phyloP scores from a whole-genome alignment of 208 protist genomes.

The Trypanosoma lewisi region DNA sequence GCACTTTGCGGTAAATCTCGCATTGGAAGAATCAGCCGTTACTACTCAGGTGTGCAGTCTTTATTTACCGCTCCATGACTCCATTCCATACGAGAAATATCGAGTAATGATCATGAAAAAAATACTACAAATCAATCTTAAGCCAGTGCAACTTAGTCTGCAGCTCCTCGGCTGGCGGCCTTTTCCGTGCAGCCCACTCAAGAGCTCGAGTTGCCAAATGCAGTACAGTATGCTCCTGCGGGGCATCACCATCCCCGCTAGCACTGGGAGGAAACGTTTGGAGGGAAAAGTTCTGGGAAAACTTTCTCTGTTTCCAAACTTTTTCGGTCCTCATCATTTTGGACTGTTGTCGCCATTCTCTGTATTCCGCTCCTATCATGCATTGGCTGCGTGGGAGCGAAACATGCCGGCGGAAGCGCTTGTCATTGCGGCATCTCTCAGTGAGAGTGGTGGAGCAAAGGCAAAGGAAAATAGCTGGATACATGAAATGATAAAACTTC shows the following conservation, averaged over 20 bases:
- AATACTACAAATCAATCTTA: slow-evolving; percentile 21
- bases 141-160: slow-evolving; percentile 24
- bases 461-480: slow-evolving; percentile 22
- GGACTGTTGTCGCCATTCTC: slow-evolving; percentile 28
- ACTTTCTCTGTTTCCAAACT: slow-evolving; percentile 59
- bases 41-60: slow-evolving; percentile 58
- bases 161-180: slow-evolving; percentile 40
- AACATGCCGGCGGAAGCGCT: slow-evolving; percentile 49
- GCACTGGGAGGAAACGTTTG: slow-evolving; percentile 25
- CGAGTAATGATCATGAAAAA: slow-evolving; percentile 5
- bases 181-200: slow-evolving; percentile 20
- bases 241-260: slow-evolving; percentile 38
- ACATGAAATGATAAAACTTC: slow-evolving; percentile 24
- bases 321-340: slow-evolving; percentile 67
- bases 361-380: slow-evolving; percentile 68
- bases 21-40: slow-evolving; percentile 37
- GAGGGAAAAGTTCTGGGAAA: slow-evolving; percentile 32
- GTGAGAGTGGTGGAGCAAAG: slow-evolving; percentile 11
- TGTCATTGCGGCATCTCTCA: slow-evolving; percentile 51
- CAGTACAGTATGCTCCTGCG: slow-evolving; percentile 75
- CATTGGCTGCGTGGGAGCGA: slow-evolving; percentile 43
- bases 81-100: background rate
- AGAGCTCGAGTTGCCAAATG: slow-evolving; percentile 24
- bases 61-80: slow-evolving; percentile 20
- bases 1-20: slow-evolving; percentile 34